Evolutionary conservation across 2,329 filamentous ascomycete genomes (phyloP), one percentile per base, ranked within the genome.

Genomic region (Anisogramma anomala): DNA sequence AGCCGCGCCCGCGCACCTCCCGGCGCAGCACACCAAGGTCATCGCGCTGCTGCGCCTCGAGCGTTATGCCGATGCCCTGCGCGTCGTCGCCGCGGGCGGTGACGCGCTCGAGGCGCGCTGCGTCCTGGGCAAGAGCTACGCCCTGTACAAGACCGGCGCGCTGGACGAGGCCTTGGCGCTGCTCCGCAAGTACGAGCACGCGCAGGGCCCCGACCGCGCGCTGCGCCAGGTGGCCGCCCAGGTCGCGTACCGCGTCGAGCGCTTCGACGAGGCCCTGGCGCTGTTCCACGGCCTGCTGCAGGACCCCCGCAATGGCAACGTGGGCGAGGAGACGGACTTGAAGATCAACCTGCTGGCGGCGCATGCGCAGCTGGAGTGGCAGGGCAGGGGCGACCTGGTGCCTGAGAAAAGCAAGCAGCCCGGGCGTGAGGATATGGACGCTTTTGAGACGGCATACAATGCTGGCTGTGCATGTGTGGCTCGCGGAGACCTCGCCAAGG

Each of bases 381-480:
- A 72, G 36, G 77, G 76, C 3, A 64, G 66, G 36, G 70, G 69
- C 14, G 60, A 70, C 48, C 53, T 69, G 30, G 64, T 71, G 28
- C 58, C 62, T n/a, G 55, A 59, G 25, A 66, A 66, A 49, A 72
- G 74, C 58, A 74, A 73, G 53, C 66, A 74, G 53, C 65, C 71
- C 7, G 62, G 63, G 6, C 64, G 70, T 44, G 75, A 79, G 46
- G 76, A 84, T 51, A 61, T 82, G 19, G 82, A 87, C 48, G 74
- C 79, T 2, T 91, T 91, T 51, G 85, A 91, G 63, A 79, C 82
- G 19, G 79, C 82, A 9, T 93, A 84, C 63, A 93, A 93, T 58
- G 72, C 77, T 18, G 84, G 83, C 7, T 89, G 84, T 57, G 71
- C 71, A 15, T 77, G 74, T 56, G 78, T 91, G 52, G 81, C 82